Evolutionary conservation across 805 yeast genomes (phyloP).

Genomic region (Zygoascus bituminiphila): DNA sequence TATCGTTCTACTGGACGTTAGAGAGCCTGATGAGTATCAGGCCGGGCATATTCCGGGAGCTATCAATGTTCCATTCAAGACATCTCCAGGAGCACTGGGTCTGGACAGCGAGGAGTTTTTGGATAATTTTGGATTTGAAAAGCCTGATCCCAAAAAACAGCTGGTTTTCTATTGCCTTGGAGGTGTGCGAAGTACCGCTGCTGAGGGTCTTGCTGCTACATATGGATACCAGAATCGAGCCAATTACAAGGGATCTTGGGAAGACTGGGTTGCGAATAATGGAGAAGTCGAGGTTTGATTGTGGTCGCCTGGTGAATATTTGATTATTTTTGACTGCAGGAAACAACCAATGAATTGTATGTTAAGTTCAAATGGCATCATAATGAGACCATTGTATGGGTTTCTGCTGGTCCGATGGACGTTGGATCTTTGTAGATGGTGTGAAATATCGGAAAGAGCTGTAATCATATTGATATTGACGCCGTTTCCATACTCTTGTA

Average conservation of each 20-base stretch:
- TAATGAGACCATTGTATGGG: no score
- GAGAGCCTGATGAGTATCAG: constrained; percentile 77
- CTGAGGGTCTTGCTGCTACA: constrained; percentile 85
- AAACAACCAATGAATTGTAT: no score
- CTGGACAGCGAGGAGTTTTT: constrained; percentile 70
- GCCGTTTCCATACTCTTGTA: no score
- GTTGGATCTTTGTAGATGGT: no score
- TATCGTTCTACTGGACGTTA: constrained; percentile 70
- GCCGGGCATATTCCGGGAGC: constrained; percentile 79
- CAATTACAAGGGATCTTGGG: constrained; percentile 79
- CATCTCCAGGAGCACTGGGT: constrained; percentile 88
- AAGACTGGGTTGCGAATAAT: constrained; percentile 63
- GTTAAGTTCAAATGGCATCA: no score
- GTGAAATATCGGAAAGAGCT: no score
- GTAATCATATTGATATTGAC: no score
- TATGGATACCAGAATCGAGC: constrained; percentile 79
- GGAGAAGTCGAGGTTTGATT: constrained; percentile 19
- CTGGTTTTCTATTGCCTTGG: constrained; percentile 86
- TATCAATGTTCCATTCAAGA: constrained; percentile 79
- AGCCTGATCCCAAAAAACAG: constrained; percentile 65
- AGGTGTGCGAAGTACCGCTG: constrained; percentile 84
- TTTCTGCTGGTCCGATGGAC: no score
- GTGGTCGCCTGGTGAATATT: no score
- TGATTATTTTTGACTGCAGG: no score
- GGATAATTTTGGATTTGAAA: constrained; percentile 69